These are phyloP conservation scores for Serendipita indica DNA, from an alignment of 768 basidiomycete genomes.

Conservation along the genomic window DNA sequence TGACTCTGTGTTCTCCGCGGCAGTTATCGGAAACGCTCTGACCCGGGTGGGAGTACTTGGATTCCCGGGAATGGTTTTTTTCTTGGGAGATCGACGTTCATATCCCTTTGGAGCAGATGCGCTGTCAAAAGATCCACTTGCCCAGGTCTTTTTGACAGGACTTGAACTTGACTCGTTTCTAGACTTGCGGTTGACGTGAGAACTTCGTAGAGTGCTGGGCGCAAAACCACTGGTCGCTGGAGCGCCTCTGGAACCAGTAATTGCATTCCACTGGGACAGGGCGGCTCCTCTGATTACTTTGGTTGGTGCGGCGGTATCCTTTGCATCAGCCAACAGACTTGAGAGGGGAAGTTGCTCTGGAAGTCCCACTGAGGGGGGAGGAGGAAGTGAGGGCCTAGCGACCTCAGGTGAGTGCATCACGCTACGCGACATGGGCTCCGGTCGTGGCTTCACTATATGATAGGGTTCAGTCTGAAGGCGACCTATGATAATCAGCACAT, in stretches of 20 bases:
- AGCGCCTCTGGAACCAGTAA: background rate
- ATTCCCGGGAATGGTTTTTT: background rate
- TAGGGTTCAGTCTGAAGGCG: constrained; percentile 37
- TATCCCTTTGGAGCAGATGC: background rate
- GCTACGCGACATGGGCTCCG: constrained; percentile 24
- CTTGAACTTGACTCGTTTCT: background rate
- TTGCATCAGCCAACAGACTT: background rate
- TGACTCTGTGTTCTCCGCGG: background rate
- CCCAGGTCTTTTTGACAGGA: constrained; percentile 4
- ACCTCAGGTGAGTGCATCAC: background rate
- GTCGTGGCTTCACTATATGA: constrained; percentile 42
- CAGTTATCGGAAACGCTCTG: background rate
- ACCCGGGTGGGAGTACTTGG: background rate
- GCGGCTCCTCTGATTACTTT: background rate
- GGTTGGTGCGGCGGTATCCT: background rate
- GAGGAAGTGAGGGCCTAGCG: background rate
- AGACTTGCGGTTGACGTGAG: background rate
- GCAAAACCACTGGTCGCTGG: too few relatives aligned
- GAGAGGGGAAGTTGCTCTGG: background rate
- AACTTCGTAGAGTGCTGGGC: background rate
- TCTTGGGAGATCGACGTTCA: background rate
- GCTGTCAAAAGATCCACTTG: background rate
- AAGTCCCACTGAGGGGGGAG: background rate
- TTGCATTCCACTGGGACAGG: background rate
- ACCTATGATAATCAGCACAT: constrained; percentile 2